Evolutionary conservation across 495 filamentous ascomycete genomes (phyloP).

Genomic region (Thermothielavioides terrestris): DNA sequence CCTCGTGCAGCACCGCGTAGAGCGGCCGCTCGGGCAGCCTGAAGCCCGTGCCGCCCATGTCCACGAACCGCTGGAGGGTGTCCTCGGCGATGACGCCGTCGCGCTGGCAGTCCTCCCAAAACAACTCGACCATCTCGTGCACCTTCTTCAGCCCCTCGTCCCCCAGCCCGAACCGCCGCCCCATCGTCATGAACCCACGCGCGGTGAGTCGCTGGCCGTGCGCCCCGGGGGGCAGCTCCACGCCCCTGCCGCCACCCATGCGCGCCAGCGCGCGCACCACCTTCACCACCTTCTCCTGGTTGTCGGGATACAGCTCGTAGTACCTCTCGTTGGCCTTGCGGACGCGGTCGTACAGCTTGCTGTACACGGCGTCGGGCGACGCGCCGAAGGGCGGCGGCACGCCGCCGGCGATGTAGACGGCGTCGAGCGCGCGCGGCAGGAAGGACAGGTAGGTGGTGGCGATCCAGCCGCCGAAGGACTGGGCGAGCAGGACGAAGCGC

Average conservation of each 20-base stretch:
- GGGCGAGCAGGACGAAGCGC: constrained; percentile 71
- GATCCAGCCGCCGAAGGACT: constrained; percentile 87
- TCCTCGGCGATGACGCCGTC: constrained; percentile 50
- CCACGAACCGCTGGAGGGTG: constrained; percentile 49
- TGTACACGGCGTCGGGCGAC: constrained; percentile 64
- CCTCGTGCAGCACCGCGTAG: constrained; percentile 21
- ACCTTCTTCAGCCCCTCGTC: constrained; percentile 55
- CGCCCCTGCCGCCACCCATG: constrained; percentile 35
- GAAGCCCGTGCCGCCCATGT: constrained; percentile 2
- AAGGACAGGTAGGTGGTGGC: constrained; percentile 69
- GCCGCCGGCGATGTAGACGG: constrained; percentile 74
- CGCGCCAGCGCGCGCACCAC: constrained; percentile 35
- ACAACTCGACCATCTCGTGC: constrained; percentile 42
- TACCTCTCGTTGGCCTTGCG: constrained; percentile 53
- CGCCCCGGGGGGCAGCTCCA: neutral
- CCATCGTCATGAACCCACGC: constrained; percentile 63
- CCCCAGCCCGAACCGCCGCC: constrained; percentile 58
- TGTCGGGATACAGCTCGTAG: constrained; percentile 69
- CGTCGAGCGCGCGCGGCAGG: constrained; percentile 58
- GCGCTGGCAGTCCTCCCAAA: constrained; percentile 30
- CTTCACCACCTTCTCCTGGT: constrained; percentile 54
- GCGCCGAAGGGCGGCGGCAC: constrained; percentile 64
- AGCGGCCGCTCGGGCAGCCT: constrained; percentile 17
- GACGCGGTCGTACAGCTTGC: constrained; percentile 54
- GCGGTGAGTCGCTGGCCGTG: constrained; percentile 43